Percentiles rank a stretch among this genome's conserved stretches.
Evolutionary conservation across 176 grass and related monocot species (phyloP).

Genomic region (Alloteropsis semialata): DNA sequence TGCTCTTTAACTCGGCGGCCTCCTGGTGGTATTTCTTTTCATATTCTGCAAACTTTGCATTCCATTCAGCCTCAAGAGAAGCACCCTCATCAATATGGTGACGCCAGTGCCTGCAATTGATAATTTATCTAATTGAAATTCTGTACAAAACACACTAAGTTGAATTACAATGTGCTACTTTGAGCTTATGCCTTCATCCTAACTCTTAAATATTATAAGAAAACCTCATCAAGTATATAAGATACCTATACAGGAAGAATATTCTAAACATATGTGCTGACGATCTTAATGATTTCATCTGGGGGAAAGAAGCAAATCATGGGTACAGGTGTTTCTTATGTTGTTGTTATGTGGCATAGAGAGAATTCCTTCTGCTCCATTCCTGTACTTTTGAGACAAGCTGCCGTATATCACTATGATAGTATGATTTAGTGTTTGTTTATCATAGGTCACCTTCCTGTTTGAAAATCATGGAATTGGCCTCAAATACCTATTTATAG

Average conservation of each 20-base stretch:
- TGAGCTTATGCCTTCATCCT: not conserved
- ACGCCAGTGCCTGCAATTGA: conserved; percentile 40
- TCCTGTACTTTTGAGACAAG: not conserved
- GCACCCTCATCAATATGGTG: conserved; percentile 42
- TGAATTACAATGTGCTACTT: not conserved
- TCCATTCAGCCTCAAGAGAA: conserved; percentile 61
- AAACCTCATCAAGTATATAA: not conserved
- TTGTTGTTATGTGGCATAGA: not conserved
- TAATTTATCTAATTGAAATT: conserved; percentile 5
- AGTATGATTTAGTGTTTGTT: not conserved
- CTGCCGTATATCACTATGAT: not conserved
- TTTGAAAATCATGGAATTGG: not conserved
- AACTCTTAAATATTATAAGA: not conserved
- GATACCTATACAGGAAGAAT: not conserved
- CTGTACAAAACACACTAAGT: not conserved
- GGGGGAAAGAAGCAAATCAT: not conserved
- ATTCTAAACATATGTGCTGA: not conserved
- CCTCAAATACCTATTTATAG: not conserved
- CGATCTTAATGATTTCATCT: not conserved
- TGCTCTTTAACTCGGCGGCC: conserved; percentile 36
- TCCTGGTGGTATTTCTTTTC: conserved; percentile 56
- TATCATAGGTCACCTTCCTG: not conserved
- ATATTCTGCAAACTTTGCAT: conserved; percentile 46
- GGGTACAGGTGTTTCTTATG: not conserved
- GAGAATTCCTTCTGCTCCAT: not conserved